phyloP scores from a whole-genome alignment of 768 basidiomycete genomes.

The Lentinula guzmanii region DNA sequence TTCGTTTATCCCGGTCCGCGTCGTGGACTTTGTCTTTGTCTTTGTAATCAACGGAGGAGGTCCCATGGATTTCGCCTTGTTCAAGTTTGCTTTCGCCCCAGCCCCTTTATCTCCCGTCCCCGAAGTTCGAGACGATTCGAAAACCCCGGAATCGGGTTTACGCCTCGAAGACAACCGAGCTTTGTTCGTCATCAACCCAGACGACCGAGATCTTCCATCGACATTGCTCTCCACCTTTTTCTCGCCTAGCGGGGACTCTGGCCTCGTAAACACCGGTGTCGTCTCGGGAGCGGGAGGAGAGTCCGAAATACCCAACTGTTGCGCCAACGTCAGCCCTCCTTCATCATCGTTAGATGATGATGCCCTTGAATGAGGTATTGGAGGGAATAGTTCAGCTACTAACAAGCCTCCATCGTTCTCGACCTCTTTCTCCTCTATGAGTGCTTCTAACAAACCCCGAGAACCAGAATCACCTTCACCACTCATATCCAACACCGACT shows the following conservation, averaged over 20 bases:
- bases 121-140: background rate
- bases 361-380: conserved; percentile 5
- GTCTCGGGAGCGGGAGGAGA: conserved; percentile 26
- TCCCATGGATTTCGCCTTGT: background rate
- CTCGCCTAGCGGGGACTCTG: conserved; percentile 51
- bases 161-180: conserved; percentile 10
- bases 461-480: background rate
- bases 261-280: conserved; percentile 18
- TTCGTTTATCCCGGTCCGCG: background rate
- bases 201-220: conserved; percentile 8
- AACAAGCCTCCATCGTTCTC: conserved; percentile 18
- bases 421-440: background rate
- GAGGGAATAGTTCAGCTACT: conserved; percentile 17
- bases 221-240: conserved; percentile 34
- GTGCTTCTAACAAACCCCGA: background rate
- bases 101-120: background rate
- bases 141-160: background rate
- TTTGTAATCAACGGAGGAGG: background rate
- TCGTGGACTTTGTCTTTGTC: background rate
- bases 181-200: conserved; percentile 11
- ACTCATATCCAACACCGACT: background rate
- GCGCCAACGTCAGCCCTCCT: conserved; percentile 31
- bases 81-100: background rate
- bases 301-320: conserved; percentile 38
- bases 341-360: conserved; percentile 6